Percentiles rank a stretch among this genome's conserved stretches.
These are phyloP conservation scores for Leccinum olivaceopallidum DNA, from an alignment of 768 basidiomycete genomes.

Conservation along the genomic window DNA sequence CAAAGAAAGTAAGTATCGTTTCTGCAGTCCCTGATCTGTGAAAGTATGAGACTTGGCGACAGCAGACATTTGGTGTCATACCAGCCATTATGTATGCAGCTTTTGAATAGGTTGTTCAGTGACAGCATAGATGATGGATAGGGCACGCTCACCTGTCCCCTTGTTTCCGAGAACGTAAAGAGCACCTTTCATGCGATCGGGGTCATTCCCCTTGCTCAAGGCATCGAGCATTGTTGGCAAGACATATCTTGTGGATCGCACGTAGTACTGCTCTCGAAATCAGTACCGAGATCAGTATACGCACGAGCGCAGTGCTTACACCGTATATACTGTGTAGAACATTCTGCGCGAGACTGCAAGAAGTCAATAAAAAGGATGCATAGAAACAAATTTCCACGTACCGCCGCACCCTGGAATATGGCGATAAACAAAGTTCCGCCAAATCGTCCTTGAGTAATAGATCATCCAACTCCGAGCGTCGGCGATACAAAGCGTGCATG, in stretches of 20 bases:
- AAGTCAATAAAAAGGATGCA: slow-evolving; percentile 5
- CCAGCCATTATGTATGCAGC: slow-evolving; percentile 72
- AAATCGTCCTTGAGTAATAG: slow-evolving; percentile 59
- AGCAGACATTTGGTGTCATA: slow-evolving; percentile 32
- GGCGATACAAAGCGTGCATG: slow-evolving; percentile 74
- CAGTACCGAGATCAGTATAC: slow-evolving; percentile 16
- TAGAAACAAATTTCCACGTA: slow-evolving; percentile 33
- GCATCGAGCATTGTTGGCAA: slow-evolving; percentile 63
- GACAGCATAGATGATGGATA: not conserved
- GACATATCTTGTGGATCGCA: slow-evolving; percentile 67
- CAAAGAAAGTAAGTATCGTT: slow-evolving; percentile 58
- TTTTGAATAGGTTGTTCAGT: slow-evolving; percentile 26
- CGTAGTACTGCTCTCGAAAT: slow-evolving; percentile 51
- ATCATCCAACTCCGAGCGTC: slow-evolving; percentile 75
- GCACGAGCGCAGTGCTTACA: slow-evolving; percentile 39
- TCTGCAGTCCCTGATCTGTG: slow-evolving; percentile 57
- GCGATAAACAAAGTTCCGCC: slow-evolving; percentile 74
- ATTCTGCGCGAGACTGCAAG: slow-evolving; percentile 62
- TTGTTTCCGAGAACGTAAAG: slow-evolving; percentile 79
- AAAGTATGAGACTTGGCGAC: slow-evolving; percentile 14
- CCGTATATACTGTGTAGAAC: slow-evolving; percentile 64
- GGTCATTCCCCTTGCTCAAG: slow-evolving; percentile 72
- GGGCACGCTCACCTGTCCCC: slow-evolving; percentile 52
- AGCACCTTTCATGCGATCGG: slow-evolving; percentile 95
- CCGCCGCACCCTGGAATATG: slow-evolving; percentile 78